phyloP scores from a whole-genome alignment of 768 basidiomycete genomes.

The Cubamyces lactineus region DNA sequence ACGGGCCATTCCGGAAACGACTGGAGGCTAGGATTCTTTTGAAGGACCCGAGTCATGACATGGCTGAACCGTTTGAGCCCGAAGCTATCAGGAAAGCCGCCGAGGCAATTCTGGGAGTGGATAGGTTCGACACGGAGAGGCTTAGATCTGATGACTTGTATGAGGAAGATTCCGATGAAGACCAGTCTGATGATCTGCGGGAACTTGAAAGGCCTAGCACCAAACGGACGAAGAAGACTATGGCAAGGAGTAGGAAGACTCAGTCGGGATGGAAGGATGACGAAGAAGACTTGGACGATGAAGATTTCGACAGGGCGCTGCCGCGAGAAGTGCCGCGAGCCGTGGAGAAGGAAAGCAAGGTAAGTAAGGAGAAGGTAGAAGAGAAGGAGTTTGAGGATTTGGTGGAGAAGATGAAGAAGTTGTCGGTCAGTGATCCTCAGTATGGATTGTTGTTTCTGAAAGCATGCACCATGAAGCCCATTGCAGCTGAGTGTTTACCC shows the following conservation, averaged over 20 bases:
- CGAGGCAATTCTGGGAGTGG: slow-evolving; percentile 5
- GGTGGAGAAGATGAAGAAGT: neutral
- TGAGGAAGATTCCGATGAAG: neutral
- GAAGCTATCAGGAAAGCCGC: slow-evolving; percentile 4
- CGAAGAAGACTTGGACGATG: neutral
- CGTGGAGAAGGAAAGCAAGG: neutral
- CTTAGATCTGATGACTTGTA: neutral
- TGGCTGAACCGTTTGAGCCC: slow-evolving; percentile 9
- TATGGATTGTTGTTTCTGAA: slow-evolving; percentile 3
- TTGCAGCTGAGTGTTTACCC: neutral
- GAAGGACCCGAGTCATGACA: slow-evolving; percentile 15
- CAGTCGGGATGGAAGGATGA: too few relatives aligned
- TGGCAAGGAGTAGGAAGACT: too few relatives aligned
- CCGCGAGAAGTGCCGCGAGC: neutral
- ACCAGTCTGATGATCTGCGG: too few relatives aligned
- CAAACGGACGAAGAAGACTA: too few relatives aligned
- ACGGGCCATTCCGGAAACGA: neutral
- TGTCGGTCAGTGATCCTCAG: slow-evolving; percentile 8
- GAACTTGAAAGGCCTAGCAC: too few relatives aligned
- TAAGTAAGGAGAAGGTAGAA: neutral
- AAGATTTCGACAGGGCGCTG: slow-evolving; percentile 1
- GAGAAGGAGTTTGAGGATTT: slow-evolving; percentile 11
- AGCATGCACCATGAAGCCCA: neutral
- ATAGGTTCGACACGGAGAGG: slow-evolving; percentile 20
- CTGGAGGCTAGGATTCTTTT: slow-evolving; percentile 15